Conservation (phyloP, 257 asterid species). For the Plantago elongata region DNA sequence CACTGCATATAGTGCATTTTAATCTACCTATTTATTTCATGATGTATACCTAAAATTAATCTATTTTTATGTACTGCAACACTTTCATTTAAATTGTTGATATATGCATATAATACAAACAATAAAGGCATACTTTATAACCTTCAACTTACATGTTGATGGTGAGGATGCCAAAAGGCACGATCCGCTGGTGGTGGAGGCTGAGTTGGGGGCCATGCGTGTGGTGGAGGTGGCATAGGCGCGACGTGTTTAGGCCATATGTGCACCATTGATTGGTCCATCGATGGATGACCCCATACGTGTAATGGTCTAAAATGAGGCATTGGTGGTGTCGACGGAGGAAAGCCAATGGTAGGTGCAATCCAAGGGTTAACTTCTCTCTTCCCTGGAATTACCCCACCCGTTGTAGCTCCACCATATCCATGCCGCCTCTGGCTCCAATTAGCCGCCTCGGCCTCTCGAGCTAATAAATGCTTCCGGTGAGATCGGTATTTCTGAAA, state of each 20-base stretch:
- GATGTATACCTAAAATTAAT: too few relatives aligned
- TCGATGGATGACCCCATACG: constrained; percentile 95
- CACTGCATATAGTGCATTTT: too few relatives aligned
- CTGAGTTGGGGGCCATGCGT: constrained; percentile 28
- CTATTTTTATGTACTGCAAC: too few relatives aligned
- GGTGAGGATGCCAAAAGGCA: constrained; percentile 60
- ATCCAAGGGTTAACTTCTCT: constrained; percentile 32
- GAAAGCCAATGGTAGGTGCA: constrained; percentile 40
- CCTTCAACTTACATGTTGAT: constrained; percentile 42
- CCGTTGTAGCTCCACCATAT: constrained; percentile 28
- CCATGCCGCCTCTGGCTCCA: constrained; percentile 81
- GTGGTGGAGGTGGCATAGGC: constrained; percentile 35
- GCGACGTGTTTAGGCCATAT: constrained; percentile 75
- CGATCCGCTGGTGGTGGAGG: constrained; percentile 37
- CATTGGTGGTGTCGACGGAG: constrained; percentile 47
- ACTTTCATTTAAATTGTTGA: too few relatives aligned
- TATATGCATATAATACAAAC: too few relatives aligned
- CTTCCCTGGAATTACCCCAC: constrained; percentile 26
- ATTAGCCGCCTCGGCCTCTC: constrained; percentile 82
- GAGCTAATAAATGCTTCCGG: constrained; percentile 72
- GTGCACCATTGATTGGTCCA: constrained; percentile 70
- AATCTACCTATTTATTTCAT: too few relatives aligned
- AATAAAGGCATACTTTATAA: not conserved
- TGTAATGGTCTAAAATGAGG: constrained; percentile 81
- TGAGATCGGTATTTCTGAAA: constrained; percentile 86